Conservation (phyloP, 78 protist species). For the Pelomyxa schiedti region DNA sequence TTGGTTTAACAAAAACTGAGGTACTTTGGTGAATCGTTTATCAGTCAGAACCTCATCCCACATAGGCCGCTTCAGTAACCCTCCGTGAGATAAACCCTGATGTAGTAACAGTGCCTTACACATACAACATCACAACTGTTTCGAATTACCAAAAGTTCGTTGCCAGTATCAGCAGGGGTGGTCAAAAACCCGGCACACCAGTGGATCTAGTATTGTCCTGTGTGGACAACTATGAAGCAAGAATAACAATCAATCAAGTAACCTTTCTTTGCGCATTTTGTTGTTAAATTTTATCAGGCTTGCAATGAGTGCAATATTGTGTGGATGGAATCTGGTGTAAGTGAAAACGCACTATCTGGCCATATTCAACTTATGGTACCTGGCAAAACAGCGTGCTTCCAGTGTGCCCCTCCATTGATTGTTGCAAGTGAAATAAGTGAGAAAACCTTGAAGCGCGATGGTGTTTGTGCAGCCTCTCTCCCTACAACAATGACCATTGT, state of each 20-base stretch:
- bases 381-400: constrained; percentile 72
- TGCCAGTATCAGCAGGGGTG: constrained; percentile 44
- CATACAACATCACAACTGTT: constrained; percentile 78
- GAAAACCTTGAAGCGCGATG: constrained; percentile 61
- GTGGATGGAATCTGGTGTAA: constrained; percentile 97
- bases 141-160: constrained; percentile 66
- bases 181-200: constrained; percentile 2
- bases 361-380: constrained; percentile 87
- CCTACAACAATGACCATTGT: constrained; percentile 95
- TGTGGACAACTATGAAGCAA: constrained; percentile 92
- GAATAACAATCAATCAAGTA: constrained; percentile 56
- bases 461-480: constrained; percentile 92
- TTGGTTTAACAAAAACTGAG: constrained; percentile 68
- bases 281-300: not conserved
- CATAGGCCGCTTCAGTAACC: constrained; percentile 79
- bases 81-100: constrained; percentile 86
- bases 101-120: constrained; percentile 58
- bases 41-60: constrained; percentile 11
- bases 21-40: too few species aligned
- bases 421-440: constrained; percentile 85
- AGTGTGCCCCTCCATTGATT: constrained; percentile 89
- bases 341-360: constrained; percentile 94
- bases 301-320: constrained; percentile 43
- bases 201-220: constrained; percentile 85
- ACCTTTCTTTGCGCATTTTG: not conserved